Evolutionary conservation across 2,329 filamentous ascomycete genomes (phyloP).

Genomic region (Sporothrix brunneoviolacea): DNA sequence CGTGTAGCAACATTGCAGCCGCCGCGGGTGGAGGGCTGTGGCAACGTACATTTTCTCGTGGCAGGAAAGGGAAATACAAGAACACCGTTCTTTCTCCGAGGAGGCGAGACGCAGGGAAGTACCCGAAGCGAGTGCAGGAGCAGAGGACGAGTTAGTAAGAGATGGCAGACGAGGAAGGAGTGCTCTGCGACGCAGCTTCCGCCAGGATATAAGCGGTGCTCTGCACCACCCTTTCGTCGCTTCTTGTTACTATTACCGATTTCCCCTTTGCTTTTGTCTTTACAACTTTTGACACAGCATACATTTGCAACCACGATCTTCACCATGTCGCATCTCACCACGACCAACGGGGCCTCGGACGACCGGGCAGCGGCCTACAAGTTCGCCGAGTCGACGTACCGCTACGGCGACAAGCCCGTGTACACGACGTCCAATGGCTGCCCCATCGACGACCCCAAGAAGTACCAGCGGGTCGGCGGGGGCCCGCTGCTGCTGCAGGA

Average conservation of each 20-base stretch:
- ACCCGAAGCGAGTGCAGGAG: no score
- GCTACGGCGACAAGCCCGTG: constrained; percentile 51
- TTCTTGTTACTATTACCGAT: no score
- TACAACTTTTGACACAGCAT: no score
- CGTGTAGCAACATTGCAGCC: no score
- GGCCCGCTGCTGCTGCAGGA: constrained; percentile 58
- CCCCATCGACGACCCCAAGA: constrained; percentile 44
- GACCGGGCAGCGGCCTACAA: constrained; percentile 3
- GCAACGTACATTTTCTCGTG: not conserved
- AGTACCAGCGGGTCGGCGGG: constrained; percentile 23
- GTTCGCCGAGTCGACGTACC: constrained; percentile 33
- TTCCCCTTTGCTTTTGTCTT: no score
- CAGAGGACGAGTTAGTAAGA: not conserved
- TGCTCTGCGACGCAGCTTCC: no score
- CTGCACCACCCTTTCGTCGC: no score
- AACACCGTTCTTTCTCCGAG: not conserved
- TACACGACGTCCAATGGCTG: constrained; percentile 56
- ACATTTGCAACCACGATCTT: not conserved
- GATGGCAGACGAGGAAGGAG: not conserved
- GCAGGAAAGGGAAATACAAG: not conserved
- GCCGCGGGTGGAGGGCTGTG: not conserved
- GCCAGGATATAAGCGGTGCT: no score
- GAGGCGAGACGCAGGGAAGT: no score
- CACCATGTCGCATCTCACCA: constrained; percentile 2
- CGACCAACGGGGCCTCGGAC: not conserved